phyloP scores from a whole-genome alignment of 352 stramenopile species.

The Globisporangium abappressorium region DNA sequence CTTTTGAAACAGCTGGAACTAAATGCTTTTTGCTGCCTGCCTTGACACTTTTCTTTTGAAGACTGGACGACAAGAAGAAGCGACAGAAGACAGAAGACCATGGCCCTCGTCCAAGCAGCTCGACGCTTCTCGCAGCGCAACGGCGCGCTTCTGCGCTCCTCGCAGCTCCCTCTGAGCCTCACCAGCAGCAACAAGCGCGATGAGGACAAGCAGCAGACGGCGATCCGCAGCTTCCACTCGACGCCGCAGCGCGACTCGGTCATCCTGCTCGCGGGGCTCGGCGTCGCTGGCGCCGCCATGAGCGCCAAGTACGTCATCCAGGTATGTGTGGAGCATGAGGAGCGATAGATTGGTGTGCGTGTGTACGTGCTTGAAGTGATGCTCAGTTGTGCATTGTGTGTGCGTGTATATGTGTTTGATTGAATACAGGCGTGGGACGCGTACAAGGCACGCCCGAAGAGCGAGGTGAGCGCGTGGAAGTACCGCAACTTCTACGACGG shows the following conservation, averaged over 20 bases:
- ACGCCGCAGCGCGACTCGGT: conserved; percentile 61
- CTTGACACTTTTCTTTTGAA: neutral
- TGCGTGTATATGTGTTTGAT: neutral
- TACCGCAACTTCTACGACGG: conserved; percentile 94
- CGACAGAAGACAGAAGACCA: neutral
- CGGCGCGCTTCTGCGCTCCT: conserved; percentile 4
- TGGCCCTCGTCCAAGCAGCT: conserved; percentile 12
- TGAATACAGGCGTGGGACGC: conserved; percentile 50
- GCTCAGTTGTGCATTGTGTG: neutral
- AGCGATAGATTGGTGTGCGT: neutral
- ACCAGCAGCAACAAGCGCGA: neutral
- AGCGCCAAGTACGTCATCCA: conserved; percentile 78
- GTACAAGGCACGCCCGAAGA: conserved; percentile 76
- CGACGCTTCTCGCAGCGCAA: conserved; percentile 14
- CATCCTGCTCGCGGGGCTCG: conserved; percentile 60
- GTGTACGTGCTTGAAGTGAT: neutral
- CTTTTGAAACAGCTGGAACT: no score
- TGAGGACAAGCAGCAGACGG: conserved; percentile 11
- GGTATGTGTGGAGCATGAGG: conserved; percentile 16
- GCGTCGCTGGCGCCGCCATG: conserved; percentile 66
- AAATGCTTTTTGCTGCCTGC: neutral
- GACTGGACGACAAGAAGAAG: conserved; percentile 7
- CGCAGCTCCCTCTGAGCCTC: conserved; percentile 5
- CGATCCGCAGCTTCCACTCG: conserved; percentile 58
- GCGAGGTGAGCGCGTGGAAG: conserved; percentile 63